Evolutionary conservation across 768 basidiomycete genomes (phyloP), one percentile per base, ranked within the genome.

Genomic region (Paxillus rubicundulus): DNA sequence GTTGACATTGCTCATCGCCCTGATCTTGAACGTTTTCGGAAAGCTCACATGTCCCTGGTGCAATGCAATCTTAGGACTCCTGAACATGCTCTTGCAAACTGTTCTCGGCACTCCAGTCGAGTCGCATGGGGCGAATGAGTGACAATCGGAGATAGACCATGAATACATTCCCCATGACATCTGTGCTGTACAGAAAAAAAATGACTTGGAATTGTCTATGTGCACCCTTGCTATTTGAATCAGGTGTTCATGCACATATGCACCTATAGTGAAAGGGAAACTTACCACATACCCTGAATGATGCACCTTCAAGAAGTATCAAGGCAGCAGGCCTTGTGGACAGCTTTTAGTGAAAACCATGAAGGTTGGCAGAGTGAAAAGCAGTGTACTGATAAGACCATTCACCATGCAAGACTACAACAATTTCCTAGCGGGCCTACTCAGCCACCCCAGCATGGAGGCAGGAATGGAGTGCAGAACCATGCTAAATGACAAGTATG

Each of bases 181-280:
- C 17, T 37, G 54, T 14, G 59, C 60, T 9, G 49, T 65, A 16
- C 18, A 54, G 17, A 57, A 61, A 20, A 54, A 45, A 32, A 53
- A 60, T 33, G 47, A 58, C 20, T 49, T 65, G 1, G 57, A 63
- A 0, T 59, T 65, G 47, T 53, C 4, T 67, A 55, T 34, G 55
- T 62, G 7, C n/a, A n/a, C n/a, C n/a, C n/a, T n/a, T n/a, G n/a
- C n/a, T n/a, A 64, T 59, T 24, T 71, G 70, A 40, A 61, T 61
- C 10, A 53, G 51, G 36, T 70, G 70, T 42, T 71, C 53, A 32
- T 60, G 24, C 32, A 57, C 47, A 2, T 70, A 67, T 44, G 47
- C 59, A 1, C 28, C 30, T 13, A 30, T 3, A 20, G 16, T 5
- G 32, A 39, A 9, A 27, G 17, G 20, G 30, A n/a, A n/a, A n/a